A percentile compares a stretch with the other conserved stretches of the same genome.
Conservation (phyloP, 306 rosid genomes). For the Vachellia collinsii region DNA sequence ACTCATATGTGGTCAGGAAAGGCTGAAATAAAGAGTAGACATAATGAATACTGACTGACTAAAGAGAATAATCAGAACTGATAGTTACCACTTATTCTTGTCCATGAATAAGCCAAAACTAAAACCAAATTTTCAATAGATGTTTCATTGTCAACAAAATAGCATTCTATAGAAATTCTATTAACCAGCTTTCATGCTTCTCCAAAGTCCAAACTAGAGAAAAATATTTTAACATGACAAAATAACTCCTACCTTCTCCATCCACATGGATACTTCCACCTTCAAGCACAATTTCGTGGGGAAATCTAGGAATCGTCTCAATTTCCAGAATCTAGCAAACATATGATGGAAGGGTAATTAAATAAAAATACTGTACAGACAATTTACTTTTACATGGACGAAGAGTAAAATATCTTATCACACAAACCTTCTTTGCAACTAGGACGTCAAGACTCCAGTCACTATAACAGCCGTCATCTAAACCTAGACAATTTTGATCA, state of each 20-base stretch:
- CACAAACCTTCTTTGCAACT: conserved; percentile 73
- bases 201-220: not conserved
- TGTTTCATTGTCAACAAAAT: not conserved
- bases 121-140: conserved; percentile 22
- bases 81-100: conserved; percentile 16
- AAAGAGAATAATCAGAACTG: conserved; percentile 22
- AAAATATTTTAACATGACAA: not conserved
- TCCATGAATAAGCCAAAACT: conserved; percentile 16
- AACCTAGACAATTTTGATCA: conserved; percentile 61
- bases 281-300: conserved; percentile 75
- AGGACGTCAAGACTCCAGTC: conserved; percentile 81
- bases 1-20: conserved; percentile 5
- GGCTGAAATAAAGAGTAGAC: conserved; percentile 6
- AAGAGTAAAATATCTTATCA: not conserved
- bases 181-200: conserved; percentile 14
- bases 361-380: conserved; percentile 1
- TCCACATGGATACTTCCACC: conserved; percentile 99
- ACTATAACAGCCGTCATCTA: conserved; percentile 72
- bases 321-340: conserved; percentile 66
- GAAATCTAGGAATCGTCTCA: conserved; percentile 78
- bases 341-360: conserved; percentile 28
- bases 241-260: conserved; percentile 77
- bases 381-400: not conserved
- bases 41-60: not conserved
- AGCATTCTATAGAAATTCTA: conserved; percentile 3